Conservation (phyloP, 106 monocot genomes). For the Dendrobium catenatum region DNA sequence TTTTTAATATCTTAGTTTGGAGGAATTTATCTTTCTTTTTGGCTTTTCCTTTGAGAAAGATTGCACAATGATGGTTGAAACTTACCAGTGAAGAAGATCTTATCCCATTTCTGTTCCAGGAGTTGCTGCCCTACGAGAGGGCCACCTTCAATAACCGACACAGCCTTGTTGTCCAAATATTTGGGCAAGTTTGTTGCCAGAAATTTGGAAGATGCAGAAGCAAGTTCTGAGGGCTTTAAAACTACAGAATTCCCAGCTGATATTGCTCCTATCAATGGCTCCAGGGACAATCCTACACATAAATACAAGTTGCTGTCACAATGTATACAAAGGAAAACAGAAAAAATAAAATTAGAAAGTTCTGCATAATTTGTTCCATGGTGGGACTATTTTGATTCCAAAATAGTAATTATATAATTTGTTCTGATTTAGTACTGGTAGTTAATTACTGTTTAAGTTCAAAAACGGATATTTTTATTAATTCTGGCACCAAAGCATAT, state of each 20-base stretch:
- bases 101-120: constrained; percentile 62
- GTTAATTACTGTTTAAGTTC: too few species aligned
- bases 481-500: too few species aligned
- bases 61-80: not conserved
- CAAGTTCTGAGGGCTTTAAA: constrained; percentile 74
- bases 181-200: constrained; percentile 38
- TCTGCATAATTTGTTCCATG: not conserved
- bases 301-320: not conserved
- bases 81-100: constrained; percentile 73
- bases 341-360: not conserved
- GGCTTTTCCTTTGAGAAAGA: too few species aligned
- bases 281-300: constrained; percentile 59
- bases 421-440: too few species aligned
- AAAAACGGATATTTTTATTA: too few species aligned
- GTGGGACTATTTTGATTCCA: too few species aligned
- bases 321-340: not conserved
- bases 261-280: constrained; percentile 80
- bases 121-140: constrained; percentile 42
- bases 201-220: constrained; percentile 44
- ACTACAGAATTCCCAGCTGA: constrained; percentile 67
- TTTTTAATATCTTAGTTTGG: too few species aligned
- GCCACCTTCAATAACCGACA: constrained; percentile 66
- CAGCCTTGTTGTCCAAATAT: constrained; percentile 59
- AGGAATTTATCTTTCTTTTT: too few species aligned
- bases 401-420: too few species aligned